Evolutionary conservation across 495 filamentous ascomycete species (phyloP), one percentile per base, ranked within the genome.

Genomic region (Immersiella caudata): DNA sequence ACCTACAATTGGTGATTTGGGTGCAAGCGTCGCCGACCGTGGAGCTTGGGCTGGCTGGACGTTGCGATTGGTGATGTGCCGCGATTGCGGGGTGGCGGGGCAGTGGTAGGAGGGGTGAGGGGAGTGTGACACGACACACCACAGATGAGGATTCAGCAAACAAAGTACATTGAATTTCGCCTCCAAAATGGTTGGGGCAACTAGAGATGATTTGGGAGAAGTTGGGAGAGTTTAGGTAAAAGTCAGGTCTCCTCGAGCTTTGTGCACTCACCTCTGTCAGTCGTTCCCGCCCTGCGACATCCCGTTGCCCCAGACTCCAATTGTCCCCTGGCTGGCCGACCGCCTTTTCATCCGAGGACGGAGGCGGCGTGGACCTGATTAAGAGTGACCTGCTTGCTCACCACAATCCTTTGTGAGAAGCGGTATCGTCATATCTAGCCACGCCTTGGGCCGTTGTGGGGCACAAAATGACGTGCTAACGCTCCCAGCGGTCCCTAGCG

Each of bases 281-380:
- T 46, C 40, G 40, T 46, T 46, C 40, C 40, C 40, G 40, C 40
- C 40, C 40, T 46, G 40, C 40, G 11, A 26, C 52, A 51, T 24
- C 36, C 40, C 27, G 36, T 62, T 62, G 46, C 65, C 50, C 33
- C 54, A 21, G n/a, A 20, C 12, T 14, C 11, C 56, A 20, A 50
- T 60, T 12, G 46, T 9, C 51, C 57, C 22, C 46, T 21, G 33
- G 27, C 26, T 50, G 25, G 29, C 58, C 73, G 71, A 75, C 73
- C 71, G 71, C 73, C 61, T 62, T 68, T 71, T 50, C 62, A 64
- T 69, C 71, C 73, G 73, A 73, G 65, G 36, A 55, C 73, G 73
- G 73, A 73, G 69, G 50, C 21, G 59, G 18, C 21, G 16, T 26
- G 25, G 40, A 3, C 0, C 26, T 7, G 29, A 59, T 69, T 68